These are phyloP conservation scores for Yarrowia yakushimensis DNA, from an alignment of 805 yeast genomes.

Conservation along the genomic window DNA sequence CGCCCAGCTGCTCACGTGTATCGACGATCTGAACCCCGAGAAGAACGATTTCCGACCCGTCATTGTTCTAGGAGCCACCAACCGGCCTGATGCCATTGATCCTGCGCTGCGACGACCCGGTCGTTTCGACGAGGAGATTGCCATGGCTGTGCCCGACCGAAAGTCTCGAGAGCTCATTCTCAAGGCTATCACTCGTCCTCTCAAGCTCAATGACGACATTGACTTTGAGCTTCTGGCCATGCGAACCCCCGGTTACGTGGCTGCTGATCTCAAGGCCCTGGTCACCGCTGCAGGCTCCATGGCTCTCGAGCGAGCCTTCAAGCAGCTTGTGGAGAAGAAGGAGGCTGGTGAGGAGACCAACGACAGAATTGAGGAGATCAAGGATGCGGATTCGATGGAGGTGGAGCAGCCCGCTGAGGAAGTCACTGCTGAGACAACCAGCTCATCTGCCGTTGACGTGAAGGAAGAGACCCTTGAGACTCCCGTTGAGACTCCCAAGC, in stretches of 20 bases:
- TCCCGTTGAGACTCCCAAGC: background rate
- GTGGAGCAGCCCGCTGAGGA: constrained; percentile 30
- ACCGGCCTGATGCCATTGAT: constrained; percentile 92
- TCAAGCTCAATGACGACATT: constrained; percentile 67
- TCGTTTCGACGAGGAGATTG: constrained; percentile 90
- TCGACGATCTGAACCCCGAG: constrained; percentile 86
- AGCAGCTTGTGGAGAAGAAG: constrained; percentile 40
- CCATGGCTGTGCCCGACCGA: constrained; percentile 92
- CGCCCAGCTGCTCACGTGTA: constrained; percentile 88
- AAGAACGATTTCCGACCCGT: constrained; percentile 93
- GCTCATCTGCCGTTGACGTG: background rate
- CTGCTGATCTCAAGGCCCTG: constrained; percentile 92
- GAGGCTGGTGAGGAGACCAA: constrained; percentile 27
- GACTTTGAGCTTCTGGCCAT: constrained; percentile 76
- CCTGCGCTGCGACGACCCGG: constrained; percentile 96
- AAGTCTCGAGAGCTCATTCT: constrained; percentile 71
- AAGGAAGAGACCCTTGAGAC: constrained; percentile 30
- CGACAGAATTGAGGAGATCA: constrained; percentile 26
- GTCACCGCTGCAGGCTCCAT: constrained; percentile 93
- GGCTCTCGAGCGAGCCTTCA: constrained; percentile 89
- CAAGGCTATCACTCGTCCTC: constrained; percentile 61
- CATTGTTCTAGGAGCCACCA: constrained; percentile 92
- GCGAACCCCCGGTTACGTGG: constrained; percentile 95
- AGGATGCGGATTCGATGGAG: constrained; percentile 37
- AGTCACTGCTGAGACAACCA: background rate